Percentiles rank a stretch among this genome's conserved stretches.
Evolutionary conservation across 148 eudicot genomes (phyloP).

Genomic region (Chenopodium quinoa): DNA sequence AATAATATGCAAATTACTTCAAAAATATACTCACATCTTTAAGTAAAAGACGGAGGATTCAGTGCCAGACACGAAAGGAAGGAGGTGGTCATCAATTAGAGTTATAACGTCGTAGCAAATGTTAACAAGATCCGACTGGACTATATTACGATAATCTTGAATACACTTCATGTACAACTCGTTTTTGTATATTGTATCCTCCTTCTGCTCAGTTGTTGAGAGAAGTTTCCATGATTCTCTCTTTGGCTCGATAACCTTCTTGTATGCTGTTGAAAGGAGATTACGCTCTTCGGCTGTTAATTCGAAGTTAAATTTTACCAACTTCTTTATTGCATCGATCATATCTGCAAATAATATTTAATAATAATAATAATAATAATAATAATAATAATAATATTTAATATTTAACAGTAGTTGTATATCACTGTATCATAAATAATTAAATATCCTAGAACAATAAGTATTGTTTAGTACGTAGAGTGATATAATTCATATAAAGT

Average conservation of each 20-base stretch:
- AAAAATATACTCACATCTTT: constrained; percentile 35
- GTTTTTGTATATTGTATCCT: constrained; percentile 26
- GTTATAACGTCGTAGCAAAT: constrained; percentile 51
- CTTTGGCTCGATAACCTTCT: constrained; percentile 48
- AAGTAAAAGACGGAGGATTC: constrained; percentile 67
- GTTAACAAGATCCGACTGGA: constrained; percentile 49
- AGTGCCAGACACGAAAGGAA: constrained; percentile 46
- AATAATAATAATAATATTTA: too few species aligned
- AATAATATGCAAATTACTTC: too few species aligned
- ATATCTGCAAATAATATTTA: constrained; percentile 49
- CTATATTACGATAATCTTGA: constrained; percentile 45
- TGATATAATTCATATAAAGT: too few species aligned
- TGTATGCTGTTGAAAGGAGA: constrained; percentile 56
- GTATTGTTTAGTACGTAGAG: too few species aligned
- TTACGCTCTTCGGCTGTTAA: constrained; percentile 66
- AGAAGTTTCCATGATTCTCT: constrained; percentile 57
- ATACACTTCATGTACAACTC: constrained; percentile 33
- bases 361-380: too few species aligned
- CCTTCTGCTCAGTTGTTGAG: constrained; percentile 59
- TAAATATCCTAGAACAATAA: too few species aligned
- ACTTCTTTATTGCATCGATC: constrained; percentile 55
- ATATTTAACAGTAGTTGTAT: too few species aligned
- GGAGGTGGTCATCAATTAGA: constrained; percentile 55
- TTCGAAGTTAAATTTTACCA: constrained; percentile 47
- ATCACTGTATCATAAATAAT: too few species aligned